phyloP scores from a whole-genome alignment of 2,329 filamentous ascomycete species.

The Hortaea werneckii region DNA sequence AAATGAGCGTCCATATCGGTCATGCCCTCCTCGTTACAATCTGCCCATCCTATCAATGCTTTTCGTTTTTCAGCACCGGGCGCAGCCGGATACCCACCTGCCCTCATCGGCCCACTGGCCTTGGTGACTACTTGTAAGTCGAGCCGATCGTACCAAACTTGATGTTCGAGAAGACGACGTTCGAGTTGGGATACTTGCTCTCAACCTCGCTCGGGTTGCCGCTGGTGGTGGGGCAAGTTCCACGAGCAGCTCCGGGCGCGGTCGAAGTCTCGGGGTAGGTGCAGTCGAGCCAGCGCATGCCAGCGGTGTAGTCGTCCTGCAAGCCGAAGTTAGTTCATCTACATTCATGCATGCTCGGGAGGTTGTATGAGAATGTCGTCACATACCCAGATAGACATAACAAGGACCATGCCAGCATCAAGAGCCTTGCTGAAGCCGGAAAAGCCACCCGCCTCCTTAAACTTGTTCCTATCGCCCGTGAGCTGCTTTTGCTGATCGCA shows the following conservation, averaged over 20 bases:
- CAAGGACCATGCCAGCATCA: constrained; percentile 51
- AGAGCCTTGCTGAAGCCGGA: constrained; percentile 46
- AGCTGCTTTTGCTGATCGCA: constrained; percentile 33
- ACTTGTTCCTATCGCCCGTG: constrained; percentile 27
- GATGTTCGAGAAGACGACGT: constrained; percentile 47
- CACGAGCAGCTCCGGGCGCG: constrained; percentile 32
- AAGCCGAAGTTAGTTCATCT: too few relatives aligned
- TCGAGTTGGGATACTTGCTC: constrained; percentile 37
- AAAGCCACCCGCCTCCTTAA: constrained; percentile 47
- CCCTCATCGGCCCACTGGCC: not conserved
- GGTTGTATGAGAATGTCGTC: constrained; percentile 37
- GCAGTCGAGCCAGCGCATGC: constrained; percentile 66
- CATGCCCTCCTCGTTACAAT: not conserved
- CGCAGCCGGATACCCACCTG: too few relatives aligned
- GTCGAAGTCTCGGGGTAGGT: constrained; percentile 14
- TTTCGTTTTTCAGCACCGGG: not conserved
- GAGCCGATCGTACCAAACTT: constrained; percentile 52
- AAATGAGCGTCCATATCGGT: not conserved
- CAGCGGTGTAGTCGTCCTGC: constrained; percentile 52
- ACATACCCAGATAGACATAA: constrained; percentile 47
- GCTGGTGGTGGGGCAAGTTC: constrained; percentile 46
- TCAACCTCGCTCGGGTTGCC: constrained; percentile 43
- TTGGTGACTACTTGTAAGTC: constrained; percentile 27
- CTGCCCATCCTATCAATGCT: not conserved
- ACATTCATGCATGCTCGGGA: not conserved